Evolutionary conservation across 371 early-diverging fungal genomes (phyloP).

Genomic region (Rhizopus arrhizus): DNA sequence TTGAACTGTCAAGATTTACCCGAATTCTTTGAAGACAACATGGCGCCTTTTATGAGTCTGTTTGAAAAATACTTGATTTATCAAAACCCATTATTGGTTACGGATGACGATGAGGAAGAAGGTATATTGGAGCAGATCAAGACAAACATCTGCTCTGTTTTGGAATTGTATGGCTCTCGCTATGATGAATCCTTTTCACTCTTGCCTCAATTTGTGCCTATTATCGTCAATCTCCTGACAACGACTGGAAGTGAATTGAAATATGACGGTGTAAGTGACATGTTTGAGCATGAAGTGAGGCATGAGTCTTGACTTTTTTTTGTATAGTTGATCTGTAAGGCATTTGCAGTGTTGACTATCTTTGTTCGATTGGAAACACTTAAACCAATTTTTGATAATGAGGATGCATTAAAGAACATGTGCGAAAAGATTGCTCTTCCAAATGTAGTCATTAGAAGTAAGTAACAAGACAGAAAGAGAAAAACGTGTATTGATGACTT

Average conservation of each 20-base stretch:
- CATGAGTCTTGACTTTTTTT: neutral
- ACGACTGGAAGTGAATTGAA: constrained; percentile 69
- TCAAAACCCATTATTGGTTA: constrained; percentile 69
- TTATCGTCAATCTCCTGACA: constrained; percentile 84
- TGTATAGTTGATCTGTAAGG: constrained; percentile 80
- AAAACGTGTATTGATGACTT: constrained; percentile 3
- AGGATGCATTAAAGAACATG: constrained; percentile 72
- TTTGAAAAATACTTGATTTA: constrained; percentile 87
- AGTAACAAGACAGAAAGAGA: constrained; percentile 1
- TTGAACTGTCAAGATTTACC: constrained; percentile 95
- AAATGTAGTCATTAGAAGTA: constrained; percentile 85
- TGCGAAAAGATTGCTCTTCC: constrained; percentile 93
- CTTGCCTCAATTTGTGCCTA: constrained; percentile 79
- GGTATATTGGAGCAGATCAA: constrained; percentile 86
- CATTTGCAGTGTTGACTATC: constrained; percentile 86
- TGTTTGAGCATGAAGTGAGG: constrained; percentile 33
- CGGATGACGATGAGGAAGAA: constrained; percentile 86
- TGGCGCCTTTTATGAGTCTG: constrained; percentile 72
- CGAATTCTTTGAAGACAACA: constrained; percentile 93
- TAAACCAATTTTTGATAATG: constrained; percentile 66
- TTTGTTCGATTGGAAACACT: constrained; percentile 82
- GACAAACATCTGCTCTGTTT: constrained; percentile 85
- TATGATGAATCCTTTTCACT: constrained; percentile 88
- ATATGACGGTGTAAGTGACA: constrained; percentile 71
- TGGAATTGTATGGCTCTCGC: constrained; percentile 84